These are phyloP conservation scores for Skeletonema costatum DNA, from an alignment of 108 stramenopile genomes.

Conservation along the genomic window DNA sequence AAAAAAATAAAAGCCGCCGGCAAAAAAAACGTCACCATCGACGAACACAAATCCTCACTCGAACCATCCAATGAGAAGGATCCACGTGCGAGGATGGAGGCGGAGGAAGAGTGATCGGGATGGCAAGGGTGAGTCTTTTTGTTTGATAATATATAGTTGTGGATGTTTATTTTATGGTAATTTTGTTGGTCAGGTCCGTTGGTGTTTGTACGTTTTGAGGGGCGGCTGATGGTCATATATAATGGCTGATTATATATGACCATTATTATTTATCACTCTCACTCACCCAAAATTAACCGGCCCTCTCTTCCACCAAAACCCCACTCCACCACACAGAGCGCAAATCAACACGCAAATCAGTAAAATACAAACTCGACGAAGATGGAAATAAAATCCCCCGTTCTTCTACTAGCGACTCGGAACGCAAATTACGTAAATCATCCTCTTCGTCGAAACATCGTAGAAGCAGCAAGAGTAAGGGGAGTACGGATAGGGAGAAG, in stretches of 20 bases:
- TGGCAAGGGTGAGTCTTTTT: not conserved
- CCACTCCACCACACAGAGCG: slow-evolving; percentile 1
- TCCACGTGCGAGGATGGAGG: not conserved
- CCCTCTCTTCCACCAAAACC: not conserved
- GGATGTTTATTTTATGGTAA: no score
- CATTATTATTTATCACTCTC: not conserved
- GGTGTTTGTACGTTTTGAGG: no score
- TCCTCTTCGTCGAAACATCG: not conserved
- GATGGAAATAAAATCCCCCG: slow-evolving; percentile 12
- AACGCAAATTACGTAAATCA: not conserved
- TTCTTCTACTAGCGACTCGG: not conserved
- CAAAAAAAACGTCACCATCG: not conserved
- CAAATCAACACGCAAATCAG: slow-evolving; percentile 13
- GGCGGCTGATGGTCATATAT: no score
- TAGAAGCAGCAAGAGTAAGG: not conserved
- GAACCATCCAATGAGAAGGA: not conserved
- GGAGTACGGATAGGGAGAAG: slow-evolving; percentile 24
- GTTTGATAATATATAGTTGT: not conserved
- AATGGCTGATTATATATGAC: no score
- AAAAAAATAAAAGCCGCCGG: slow-evolving; percentile 14
- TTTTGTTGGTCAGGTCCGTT: no score
- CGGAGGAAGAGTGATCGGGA: not conserved
- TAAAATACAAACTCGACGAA: slow-evolving; percentile 16
- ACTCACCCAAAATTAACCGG: not conserved
- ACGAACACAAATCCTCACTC: not conserved